These are phyloP conservation scores for Gastrolobium villosum DNA, from an alignment of 306 rosid genomes.

Conservation along the genomic window DNA sequence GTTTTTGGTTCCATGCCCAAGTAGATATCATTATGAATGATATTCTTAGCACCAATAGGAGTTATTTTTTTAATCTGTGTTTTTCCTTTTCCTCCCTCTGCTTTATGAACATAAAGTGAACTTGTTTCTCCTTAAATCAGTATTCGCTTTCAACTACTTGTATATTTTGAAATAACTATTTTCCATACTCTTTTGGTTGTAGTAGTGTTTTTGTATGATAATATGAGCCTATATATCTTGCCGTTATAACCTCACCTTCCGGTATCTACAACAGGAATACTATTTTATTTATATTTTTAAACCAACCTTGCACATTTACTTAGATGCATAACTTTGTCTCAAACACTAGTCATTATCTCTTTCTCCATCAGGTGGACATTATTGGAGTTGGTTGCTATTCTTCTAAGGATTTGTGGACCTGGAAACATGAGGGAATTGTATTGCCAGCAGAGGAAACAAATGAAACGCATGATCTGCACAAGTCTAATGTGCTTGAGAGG, in stretches of 20 bases:
- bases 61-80: slow-evolving; percentile 13
- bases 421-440: slow-evolving; percentile 96
- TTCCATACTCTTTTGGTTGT: slow-evolving; percentile 3
- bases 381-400: slow-evolving; percentile 99
- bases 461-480: slow-evolving; percentile 93
- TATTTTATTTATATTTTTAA: slow-evolving; percentile 17
- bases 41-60: slow-evolving; percentile 37
- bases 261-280: slow-evolving; percentile 14
- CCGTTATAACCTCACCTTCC: slow-evolving; percentile 36
- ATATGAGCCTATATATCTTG: slow-evolving; percentile 10
- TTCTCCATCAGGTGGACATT: slow-evolving; percentile 80
- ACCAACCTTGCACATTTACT: slow-evolving; percentile 30
- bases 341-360: slow-evolving; percentile 32
- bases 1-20: background rate
- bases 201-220: slow-evolving; percentile 12
- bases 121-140: slow-evolving; percentile 24
- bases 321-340: slow-evolving; percentile 15
- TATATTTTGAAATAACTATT: slow-evolving; percentile 20
- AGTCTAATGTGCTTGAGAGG: slow-evolving; percentile 91
- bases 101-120: slow-evolving; percentile 38
- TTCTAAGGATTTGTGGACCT: slow-evolving; percentile 93
- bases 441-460: slow-evolving; percentile 83
- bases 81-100: slow-evolving; percentile 25
- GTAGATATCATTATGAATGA: slow-evolving; percentile 14
- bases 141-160: slow-evolving; percentile 17